Base-by-base conservation (phyloP, 805 yeast genomes). In the Ogataea naganishii region DNA sequence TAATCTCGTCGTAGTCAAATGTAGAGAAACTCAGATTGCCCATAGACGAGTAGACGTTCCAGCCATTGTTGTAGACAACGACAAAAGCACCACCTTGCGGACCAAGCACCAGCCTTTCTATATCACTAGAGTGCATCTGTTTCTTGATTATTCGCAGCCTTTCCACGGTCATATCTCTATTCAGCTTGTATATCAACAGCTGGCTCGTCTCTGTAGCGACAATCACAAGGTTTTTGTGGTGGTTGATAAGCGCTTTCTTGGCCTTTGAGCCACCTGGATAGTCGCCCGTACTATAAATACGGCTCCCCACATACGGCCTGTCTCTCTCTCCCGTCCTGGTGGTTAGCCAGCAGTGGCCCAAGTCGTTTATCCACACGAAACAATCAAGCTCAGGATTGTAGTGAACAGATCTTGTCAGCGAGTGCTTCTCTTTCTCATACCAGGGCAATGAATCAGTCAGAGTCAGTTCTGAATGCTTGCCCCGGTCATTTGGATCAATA, bases 1-100 rank as follows among this genome's bases (percentile, higher is more conserved):
- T 37, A 9, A 40, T 23, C 12, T 42, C 38, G 24, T 54, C 60
- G 33, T 47, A 49, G 32, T 58, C 60, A 36, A 53, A 56, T 5
- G 72, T 54, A 7, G 66, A 57, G 24, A 63, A 60, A 20, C 52
- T 57, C 22, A 61, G 45, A 39, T 66, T 63, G 2, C 78, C 78
- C 20, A 68, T 53, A 11, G 58, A 59, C 3, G 76, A 66, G 36
- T 55, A 58, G 16, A 66, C 35, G 27, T 59, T 60, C 75, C 75
- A 72, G 5, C 75, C 75, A 24, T 50, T 51, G 13, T 39, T 38
- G 31, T 38, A 55, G 8, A 47, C 29, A 4, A 44, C 31, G 5
- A 56, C 29, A 17, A 55, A 24, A 10, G 52, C 42, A 21, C 47
- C 47, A 6, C 56, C 58, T 29, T 43, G 39, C 2, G 53, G 52